A percentile compares a stretch with the other conserved stretches of the same genome.
Evolutionary conservation across 176 grass and related monocot genomes (phyloP).

Genomic region (Carex cristatella): DNA sequence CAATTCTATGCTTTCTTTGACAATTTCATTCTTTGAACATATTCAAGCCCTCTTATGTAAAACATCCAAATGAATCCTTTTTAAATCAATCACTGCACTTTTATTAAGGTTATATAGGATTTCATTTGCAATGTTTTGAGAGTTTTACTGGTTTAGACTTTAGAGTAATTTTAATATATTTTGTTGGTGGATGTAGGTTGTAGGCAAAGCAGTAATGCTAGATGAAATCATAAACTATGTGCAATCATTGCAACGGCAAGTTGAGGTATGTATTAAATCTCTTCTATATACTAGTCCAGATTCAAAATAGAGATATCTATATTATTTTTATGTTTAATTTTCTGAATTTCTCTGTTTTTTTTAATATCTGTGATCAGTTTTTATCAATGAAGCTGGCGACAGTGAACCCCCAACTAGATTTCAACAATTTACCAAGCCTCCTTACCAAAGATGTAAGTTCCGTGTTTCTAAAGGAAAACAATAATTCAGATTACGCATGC

Average conservation of each 20-base stretch:
- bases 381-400: constrained; percentile 99
- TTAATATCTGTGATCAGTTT: constrained; percentile 56
- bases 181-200: constrained; percentile 66
- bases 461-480: background rate
- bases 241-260: constrained; percentile 96
- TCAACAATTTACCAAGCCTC: constrained; percentile 83
- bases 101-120: background rate
- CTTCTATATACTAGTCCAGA: constrained; percentile 16
- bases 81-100: background rate
- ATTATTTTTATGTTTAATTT: constrained; percentile 15
- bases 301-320: background rate
- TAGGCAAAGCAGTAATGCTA: constrained; percentile 98
- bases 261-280: constrained; percentile 57
- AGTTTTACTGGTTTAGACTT: background rate
- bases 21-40: background rate
- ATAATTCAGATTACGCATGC: background rate
- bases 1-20: background rate
- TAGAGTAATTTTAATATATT: background rate
- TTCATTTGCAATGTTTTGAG: background rate
- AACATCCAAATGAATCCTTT: background rate
- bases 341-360: constrained; percentile 33
- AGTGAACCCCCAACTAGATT: constrained; percentile 93
- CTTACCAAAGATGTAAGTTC: constrained; percentile 85
- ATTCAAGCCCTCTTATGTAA: background rate
- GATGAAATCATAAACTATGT: constrained; percentile 99